A percentile compares a stretch with the other conserved stretches of the same genome.
These are phyloP conservation scores for Ascocoryne sarcoides DNA, from an alignment of 2,329 filamentous ascomycete genomes.

Conservation along the genomic window DNA sequence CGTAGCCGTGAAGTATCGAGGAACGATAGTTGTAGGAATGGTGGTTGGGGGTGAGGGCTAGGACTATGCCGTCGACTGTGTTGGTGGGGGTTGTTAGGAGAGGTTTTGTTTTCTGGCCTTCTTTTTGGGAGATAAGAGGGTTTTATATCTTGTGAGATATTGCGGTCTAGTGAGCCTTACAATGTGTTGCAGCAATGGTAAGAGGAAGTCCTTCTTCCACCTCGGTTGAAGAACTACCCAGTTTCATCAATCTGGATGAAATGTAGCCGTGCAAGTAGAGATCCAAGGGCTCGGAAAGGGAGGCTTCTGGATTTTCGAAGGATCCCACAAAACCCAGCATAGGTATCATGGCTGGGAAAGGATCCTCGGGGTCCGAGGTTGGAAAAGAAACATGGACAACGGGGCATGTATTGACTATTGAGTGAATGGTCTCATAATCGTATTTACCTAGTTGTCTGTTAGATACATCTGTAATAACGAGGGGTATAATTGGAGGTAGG, in stretches of 20 bases:
- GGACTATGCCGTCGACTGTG: constrained; percentile 76
- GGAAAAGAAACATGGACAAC: constrained; percentile 77
- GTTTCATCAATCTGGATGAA: constrained; percentile 65
- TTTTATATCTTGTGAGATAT: too few species aligned
- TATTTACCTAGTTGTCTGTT: constrained; percentile 49
- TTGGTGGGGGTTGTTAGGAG: too few species aligned
- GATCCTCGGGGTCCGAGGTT: constrained; percentile 42
- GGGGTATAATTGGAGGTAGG: neutral
- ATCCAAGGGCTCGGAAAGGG: constrained; percentile 56
- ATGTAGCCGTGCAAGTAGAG: constrained; percentile 82
- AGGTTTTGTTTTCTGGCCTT: too few species aligned
- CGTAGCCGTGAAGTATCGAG: constrained; percentile 62
- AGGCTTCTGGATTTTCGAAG: constrained; percentile 52
- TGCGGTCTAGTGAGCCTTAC: too few species aligned
- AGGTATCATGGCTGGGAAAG: constrained; percentile 48
- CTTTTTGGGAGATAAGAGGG: too few species aligned
- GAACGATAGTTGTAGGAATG: constrained; percentile 86
- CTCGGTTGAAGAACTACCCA: constrained; percentile 31
- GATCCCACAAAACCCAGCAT: constrained; percentile 76
- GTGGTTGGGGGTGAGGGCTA: constrained; percentile 69
- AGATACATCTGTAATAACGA: too few species aligned
- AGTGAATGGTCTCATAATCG: constrained; percentile 62
- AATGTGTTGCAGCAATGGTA: constrained; percentile 60
- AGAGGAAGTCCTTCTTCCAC: constrained; percentile 46
- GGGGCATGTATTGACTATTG: constrained; percentile 63